phyloP scores from a whole-genome alignment of 306 rosid genomes.

The Pueraria montana region DNA sequence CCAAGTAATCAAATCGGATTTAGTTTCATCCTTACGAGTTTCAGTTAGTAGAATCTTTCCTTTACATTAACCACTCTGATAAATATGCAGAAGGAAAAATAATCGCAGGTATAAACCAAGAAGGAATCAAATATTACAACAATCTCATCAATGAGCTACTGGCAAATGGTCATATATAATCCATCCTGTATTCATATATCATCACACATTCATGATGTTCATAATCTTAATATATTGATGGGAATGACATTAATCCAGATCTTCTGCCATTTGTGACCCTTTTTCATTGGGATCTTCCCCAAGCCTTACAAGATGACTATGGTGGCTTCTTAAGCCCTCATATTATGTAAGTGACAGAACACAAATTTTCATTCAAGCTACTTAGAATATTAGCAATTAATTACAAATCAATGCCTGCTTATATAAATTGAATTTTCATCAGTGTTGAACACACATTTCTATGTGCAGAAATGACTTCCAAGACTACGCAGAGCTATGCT shows the following conservation, averaged over 20 bases:
- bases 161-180: slow-evolving; percentile 52
- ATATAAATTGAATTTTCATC: slow-evolving; percentile 6
- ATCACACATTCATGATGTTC: slow-evolving; percentile 18
- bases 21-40: slow-evolving; percentile 17
- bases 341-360: slow-evolving; percentile 36
- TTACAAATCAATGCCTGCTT: not conserved
- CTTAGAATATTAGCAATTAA: not conserved
- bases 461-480: slow-evolving; percentile 47
- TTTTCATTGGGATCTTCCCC: slow-evolving; percentile 59
- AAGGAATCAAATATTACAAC: slow-evolving; percentile 72
- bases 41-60: slow-evolving; percentile 6
- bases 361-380: slow-evolving; percentile 16
- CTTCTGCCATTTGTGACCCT: slow-evolving; percentile 52
- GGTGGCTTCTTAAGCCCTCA: slow-evolving; percentile 49
- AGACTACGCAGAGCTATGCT: slow-evolving; percentile 49
- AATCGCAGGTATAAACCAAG: slow-evolving; percentile 63
- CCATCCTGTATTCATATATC: not conserved
- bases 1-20: slow-evolving; percentile 62
- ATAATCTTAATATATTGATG: slow-evolving; percentile 20
- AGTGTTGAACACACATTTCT: not conserved
- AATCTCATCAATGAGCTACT: slow-evolving; percentile 68
- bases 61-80: not conserved
- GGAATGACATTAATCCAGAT: slow-evolving; percentile 33
- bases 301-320: slow-evolving; percentile 50
- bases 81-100: slow-evolving; percentile 64